Evolutionary conservation across 2,329 filamentous ascomycete species (phyloP), one percentile per base, ranked within the genome.

Genomic region (Stagonosporopsis vannaccii): DNA sequence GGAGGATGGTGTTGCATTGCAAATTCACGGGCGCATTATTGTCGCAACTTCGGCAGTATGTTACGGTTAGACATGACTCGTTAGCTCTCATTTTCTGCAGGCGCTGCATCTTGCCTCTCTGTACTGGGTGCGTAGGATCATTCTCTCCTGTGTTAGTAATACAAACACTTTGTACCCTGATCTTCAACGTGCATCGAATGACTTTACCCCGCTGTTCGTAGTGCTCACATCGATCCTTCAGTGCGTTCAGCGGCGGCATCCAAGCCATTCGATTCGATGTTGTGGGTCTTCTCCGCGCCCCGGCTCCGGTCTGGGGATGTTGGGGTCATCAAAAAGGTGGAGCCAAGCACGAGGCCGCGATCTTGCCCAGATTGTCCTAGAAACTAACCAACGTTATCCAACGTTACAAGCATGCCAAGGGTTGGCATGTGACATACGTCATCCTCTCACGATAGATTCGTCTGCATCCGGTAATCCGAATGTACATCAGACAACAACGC

Each of bases 371-470:
- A 23, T 19, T 23, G 37, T 23, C 25, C 32, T 20, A 17, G 28
- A 32, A 53, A 39, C 30, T 32, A 37, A 37, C 23, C 23, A 42
- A 30, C 30, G 13, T n/a, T 37, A 37, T 11, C 22, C 6, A 42
- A 35, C 26, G 42, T 52, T 37, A 30, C 50, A 52, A 20, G 43
- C 25, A 20, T 20, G 53, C 53, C 53, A 56, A 56, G 53, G 28
- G 42, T 51, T 43, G 42, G 47, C 43, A 56, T 56, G 47, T 51
- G 47, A 56, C 47, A 42, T 51, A 56, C 53, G 53, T 56, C 53
- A 56, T 51, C 25, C 22, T 56, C 53, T 39, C 30, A 39, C 46
- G 47, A 43, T 4, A 13, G 41, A 41, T n/a, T 32, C 41, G 30
- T 30, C 53, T 48, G 20, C 42, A 51, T 51, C 15, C 20, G 42